phyloP scores from a whole-genome alignment of 1,284 basidiomycete genomes.

The Leccinum pallidistipes region DNA sequence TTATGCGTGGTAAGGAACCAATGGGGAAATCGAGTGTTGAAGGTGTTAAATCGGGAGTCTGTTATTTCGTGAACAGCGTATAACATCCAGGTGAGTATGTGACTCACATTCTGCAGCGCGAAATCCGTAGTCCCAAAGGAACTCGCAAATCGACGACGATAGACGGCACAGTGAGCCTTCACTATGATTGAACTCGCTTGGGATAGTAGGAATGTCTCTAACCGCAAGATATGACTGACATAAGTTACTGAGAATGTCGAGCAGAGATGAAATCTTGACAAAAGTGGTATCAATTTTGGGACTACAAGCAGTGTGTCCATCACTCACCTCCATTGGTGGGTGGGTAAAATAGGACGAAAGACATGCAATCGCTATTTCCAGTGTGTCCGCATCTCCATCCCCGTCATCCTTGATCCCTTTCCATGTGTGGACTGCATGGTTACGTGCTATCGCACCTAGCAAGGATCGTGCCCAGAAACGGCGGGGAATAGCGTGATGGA shows the following conservation, averaged over 20 bases:
- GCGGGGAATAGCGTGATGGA: constrained; percentile 44
- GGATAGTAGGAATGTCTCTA: constrained; percentile 24
- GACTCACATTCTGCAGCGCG: constrained; percentile 38
- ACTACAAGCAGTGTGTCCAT: neutral
- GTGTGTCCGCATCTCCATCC: constrained; percentile 30
- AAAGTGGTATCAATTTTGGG: neutral
- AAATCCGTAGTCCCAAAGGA: constrained; percentile 48
- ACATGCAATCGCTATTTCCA: constrained; percentile 50
- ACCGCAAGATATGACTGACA: constrained; percentile 43
- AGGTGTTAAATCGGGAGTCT: constrained; percentile 38
- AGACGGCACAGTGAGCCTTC: constrained; percentile 26
- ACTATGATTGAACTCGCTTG: constrained; percentile 31
- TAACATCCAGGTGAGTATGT: neutral
- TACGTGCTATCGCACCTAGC: constrained; percentile 45
- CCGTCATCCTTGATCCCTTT: constrained; percentile 23
- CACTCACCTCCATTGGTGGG: constrained; percentile 44
- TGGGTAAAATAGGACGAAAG: constrained; percentile 58
- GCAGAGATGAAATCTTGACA: constrained; percentile 36
- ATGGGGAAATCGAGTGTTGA: constrained; percentile 60
- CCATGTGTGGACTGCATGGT: constrained; percentile 47
- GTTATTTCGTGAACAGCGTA: constrained; percentile 9
- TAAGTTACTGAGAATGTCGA: constrained; percentile 42
- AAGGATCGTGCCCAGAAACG: constrained; percentile 54
- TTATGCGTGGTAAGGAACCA: constrained; percentile 50
- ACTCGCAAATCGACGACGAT: constrained; percentile 46